Base-by-base conservation (phyloP, 306 rosid species). In the Dryas octopetala region DNA sequence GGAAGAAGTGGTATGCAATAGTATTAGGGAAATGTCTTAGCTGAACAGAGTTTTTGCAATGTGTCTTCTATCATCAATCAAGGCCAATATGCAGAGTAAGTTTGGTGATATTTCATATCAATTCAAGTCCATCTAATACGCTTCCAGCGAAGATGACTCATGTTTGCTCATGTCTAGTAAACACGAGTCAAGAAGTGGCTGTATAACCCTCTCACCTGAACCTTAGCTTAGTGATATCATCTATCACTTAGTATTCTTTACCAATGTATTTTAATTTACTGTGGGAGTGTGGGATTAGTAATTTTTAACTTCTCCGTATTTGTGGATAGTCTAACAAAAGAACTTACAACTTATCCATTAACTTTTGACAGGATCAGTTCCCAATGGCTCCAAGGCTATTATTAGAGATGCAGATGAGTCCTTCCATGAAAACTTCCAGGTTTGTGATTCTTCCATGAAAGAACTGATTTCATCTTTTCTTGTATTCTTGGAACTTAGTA, bases 361-460 rank as follows among this genome's bases (percentile, higher is more conserved):
- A 62, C 53, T 68, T 57, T 71, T 88, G 67, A 79, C 85, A 78
- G 85, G 85, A 81, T 86, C 83, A 58, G 67, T 69, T 81, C 79
- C 74, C 13, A 74, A 83, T 77, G 66, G 63, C 70, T 65, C 86
- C 54, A 88, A 76, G 72, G 47, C 76, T 57, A 73, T 70, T 41
- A 51, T 51, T 10, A 84, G 55, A 79, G 93, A 87, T 67, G 68
- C 73, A 53, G 91, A 85, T n/a, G 88, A 75, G 57, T 77, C 85
- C 83, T 85, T 82, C 86, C 83, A 77, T 5, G 94, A 60, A 26
- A 82, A 76, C 79, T 89, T 91, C 87, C 83, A 62, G 87, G 99
- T 96, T 78, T 72, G 82, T 65, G 50, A 61, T 59, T 70, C 47
- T 63, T 68, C 23, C 26, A 4, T 44, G 16, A 9, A 70, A 51